Base-by-base conservation (phyloP, 257 asterid genomes). In the Solanum sejunctum region DNA sequence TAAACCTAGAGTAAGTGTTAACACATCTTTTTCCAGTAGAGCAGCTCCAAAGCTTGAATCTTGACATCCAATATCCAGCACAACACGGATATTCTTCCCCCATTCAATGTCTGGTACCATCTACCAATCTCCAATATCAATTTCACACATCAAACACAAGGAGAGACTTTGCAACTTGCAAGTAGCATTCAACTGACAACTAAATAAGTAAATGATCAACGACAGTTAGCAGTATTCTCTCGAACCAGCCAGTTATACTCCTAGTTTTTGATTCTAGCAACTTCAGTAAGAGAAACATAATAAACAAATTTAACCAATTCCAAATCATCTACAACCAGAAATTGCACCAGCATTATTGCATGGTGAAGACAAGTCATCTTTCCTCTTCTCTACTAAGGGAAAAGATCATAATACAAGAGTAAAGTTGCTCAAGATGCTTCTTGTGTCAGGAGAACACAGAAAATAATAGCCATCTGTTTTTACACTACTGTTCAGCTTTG, bases 31-130 rank as follows among this genome's bases (percentile, higher is more conserved):
- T 82, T 95, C 96, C 49, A 92, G 92, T 83, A 96, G 91, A 84
- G 93, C 87, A 85, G 97, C 95, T 9, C 80, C 92, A 81, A 96
- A 93, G 89, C 97, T 95, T 61, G 98, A 96, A 88, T 96, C 98
- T 85, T 85, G 90, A 89, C 98, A 92, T 69, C 98, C 99, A 85
- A 95, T 88, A 86, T 96, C 98, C 84, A 96, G 95, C 84, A 93
- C 93, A 56, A 93, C 77, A 43, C 96, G 98, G 45, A 96, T 93
- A 84, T 96, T 95, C 87, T 93, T 95, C 69, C 99, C 99, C 99
- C 98, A 96, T 89, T 92, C 98, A 69, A 96, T 93, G 91, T 96
- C 99, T 17, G 99, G 99, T 80, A 91, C 99, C 98, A 96, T 95
- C 99, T 96, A 91, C 72, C 88, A 80, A 78, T 78, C 83, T 78